Evolutionary conservation across 352 stramenopile genomes (phyloP), one percentile per base, ranked within the genome.

Genomic region (Globisporangium splendens): DNA sequence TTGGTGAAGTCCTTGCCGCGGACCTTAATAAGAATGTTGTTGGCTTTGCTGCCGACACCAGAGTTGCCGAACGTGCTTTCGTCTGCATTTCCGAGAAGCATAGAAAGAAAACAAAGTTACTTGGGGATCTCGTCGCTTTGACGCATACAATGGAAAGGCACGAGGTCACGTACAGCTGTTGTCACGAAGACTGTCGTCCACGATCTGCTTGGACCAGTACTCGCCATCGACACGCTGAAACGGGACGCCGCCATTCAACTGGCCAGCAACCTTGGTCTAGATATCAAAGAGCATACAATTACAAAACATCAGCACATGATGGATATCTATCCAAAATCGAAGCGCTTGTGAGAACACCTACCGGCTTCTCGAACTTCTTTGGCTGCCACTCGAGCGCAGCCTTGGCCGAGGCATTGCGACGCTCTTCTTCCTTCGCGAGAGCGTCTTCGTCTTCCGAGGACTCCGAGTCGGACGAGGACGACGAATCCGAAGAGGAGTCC

Each of bases 1-100:
- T 98, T 96, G 49, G 96, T 96, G 70, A 99, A 99, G 73, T 99
- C 96, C 77, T 99, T 99, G 42, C 98, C 98, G 59, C 96, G 88
- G 49, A 99, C 96, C 61, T 98, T 96, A 54, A 99, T 73, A 35
- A 99, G 81, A 56, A 98, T 97, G 68, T 98, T 94, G 73, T 95
- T 98, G 33, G 98, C 97, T 72, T 98, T 98, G 57, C 89, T 87
- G 46, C 98, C 98, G 58, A 98, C 99, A 41, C 98, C 98, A 10
- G 91, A 68, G 24, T 70, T 75, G 44, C 96, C 96, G 72, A 99
- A 99, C 13, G 95, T 97, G 41, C 84, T 94, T 75, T 98, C 94
- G 70, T 99, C 78, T 88, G 49, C 15, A 64, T 8, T 22, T 41
- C 18, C 15, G 54, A 24, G 0, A 47, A 57, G 8, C 49, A 11